Evolutionary conservation across 768 basidiomycete genomes (phyloP), one percentile per base, ranked within the genome.

Genomic region (Auriscalpium orientale): DNA sequence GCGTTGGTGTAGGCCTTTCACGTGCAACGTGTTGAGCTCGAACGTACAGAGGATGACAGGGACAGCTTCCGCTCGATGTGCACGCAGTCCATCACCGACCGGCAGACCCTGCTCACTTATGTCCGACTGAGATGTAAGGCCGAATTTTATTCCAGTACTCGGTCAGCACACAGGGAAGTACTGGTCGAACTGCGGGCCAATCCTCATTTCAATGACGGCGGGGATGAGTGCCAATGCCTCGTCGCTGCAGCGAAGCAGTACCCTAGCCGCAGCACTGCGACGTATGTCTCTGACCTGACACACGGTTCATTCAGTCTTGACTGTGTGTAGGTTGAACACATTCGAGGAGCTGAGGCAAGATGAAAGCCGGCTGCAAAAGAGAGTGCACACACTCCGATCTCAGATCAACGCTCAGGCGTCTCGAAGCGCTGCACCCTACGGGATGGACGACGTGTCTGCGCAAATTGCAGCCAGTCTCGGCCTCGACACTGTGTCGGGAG

Each of bases 301-400:
- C 9, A 35, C 28, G 40, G n/a, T 22, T 35, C 4, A 36, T 53
- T 51, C 49, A 40, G n/a, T n/a, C 48, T 37, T 40, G 47, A 54
- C 46, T 34, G 11, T 46, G 55, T 22, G 8, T 58, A 89, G 89
- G 79, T 70, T 89, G 34, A 81, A 85, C 59, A 82, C 83, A 1
- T 81, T 84, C 61, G 64, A 97, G 37, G 93, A 95, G 65, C 79
- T 95, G 50, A 94, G 92, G 69, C 74, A 86, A 55, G 91, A 95
- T 71, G 93, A 97, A 68, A 87, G 91, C 68, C 79, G 84, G 13
- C 70, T 97, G 44, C 78, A 87, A 61, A 79, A 80, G 57, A 82
- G 84, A 28, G 69, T 87, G 36, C 66, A 70, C 2, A 77, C 79
- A 45, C 67, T 79, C 21, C 72, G 73, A 18, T 57, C 67, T 15